Conservation (phyloP, 2,329 filamentous ascomycete genomes). For the Ceratocystis destructans region DNA sequence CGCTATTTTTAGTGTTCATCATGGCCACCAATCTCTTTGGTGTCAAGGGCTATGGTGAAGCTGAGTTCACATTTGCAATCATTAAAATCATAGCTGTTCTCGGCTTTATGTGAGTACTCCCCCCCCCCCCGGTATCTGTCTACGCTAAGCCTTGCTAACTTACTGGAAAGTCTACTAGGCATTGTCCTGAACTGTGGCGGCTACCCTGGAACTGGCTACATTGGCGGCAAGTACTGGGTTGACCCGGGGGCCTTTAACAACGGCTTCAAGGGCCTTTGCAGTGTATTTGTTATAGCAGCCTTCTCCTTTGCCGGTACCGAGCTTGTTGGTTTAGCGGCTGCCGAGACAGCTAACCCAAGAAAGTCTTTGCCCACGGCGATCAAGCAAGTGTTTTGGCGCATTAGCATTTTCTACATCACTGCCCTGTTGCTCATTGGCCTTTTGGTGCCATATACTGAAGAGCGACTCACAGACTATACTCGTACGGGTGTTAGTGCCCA, state of each 20-base stretch:
- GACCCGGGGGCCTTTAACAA: constrained; percentile 73
- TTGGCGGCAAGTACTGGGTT: constrained; percentile 65
- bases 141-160: constrained; percentile 7
- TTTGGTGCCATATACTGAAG: constrained; percentile 56
- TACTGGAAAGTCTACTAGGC: constrained; percentile 53
- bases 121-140: neutral
- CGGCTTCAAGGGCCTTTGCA: constrained; percentile 71
- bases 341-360: constrained; percentile 64
- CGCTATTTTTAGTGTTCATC: constrained; percentile 65
- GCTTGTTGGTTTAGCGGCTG: constrained; percentile 61
- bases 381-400: constrained; percentile 93
- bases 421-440: constrained; percentile 69
- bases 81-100: constrained; percentile 78
- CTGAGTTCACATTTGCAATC: constrained; percentile 75
- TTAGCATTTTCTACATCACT: constrained; percentile 78
- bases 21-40: constrained; percentile 76
- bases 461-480: constrained; percentile 27
- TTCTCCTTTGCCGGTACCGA: constrained; percentile 68
- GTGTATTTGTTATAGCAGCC: constrained; percentile 61
- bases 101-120: constrained; percentile 59
- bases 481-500: constrained; percentile 46
- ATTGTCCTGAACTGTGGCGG: constrained; percentile 78
- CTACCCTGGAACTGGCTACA: constrained; percentile 57
- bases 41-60: constrained; percentile 78
- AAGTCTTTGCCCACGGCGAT: constrained; percentile 75